Evolutionary conservation across 495 filamentous ascomycete species (phyloP), one percentile per base, ranked within the genome.

Genomic region (Tuber aestivum): DNA sequence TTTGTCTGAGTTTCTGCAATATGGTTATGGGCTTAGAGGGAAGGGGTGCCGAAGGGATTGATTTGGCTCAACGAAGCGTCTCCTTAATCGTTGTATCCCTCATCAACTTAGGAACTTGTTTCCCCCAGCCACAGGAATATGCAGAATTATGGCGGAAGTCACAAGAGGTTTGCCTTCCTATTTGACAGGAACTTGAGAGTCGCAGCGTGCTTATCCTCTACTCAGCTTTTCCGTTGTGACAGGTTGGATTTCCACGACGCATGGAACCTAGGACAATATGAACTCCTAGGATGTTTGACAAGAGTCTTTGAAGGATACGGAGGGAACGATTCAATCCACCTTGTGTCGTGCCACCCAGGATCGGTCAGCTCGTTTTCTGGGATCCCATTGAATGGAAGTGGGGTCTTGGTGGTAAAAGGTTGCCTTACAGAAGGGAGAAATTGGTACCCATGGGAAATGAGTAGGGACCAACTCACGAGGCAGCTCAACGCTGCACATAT

Each of bases 71-170:
- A 9, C 74, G 76, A 72, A 68, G 74, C 35, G 1, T 78, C 3
- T 27, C 48, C 27, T 8, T 78, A 10, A 41, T 78, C 38, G 74
- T 72, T 56, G 42, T 77, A 3, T 48, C 74, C 27, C 48, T 78
- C 48, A 72, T 77, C 18, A 77, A 78, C 23, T 23, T 71, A 5
- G 76, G 74, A 14, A 77, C 50, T 27, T 48, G 44, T 37, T 45
- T 37, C 8, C 74, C 74, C 1, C 35, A 7, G 16, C 75, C 72
- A 1, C 20, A 27, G 14, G n/a, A 14, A 41, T 77, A 78, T 37
- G n/a, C 20, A 0, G 2, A 72, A 35, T 41, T 78, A 44, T 77
- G 73, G 70, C 35, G 7, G 23, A 41, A 72, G 40, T 74, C 38
- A 18, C 74, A 77, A 38, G 56, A 78, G 76, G 76, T 76, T 72